Conservation (phyloP, 352 stramenopile species). For the Phytophthora pluvialis region DNA sequence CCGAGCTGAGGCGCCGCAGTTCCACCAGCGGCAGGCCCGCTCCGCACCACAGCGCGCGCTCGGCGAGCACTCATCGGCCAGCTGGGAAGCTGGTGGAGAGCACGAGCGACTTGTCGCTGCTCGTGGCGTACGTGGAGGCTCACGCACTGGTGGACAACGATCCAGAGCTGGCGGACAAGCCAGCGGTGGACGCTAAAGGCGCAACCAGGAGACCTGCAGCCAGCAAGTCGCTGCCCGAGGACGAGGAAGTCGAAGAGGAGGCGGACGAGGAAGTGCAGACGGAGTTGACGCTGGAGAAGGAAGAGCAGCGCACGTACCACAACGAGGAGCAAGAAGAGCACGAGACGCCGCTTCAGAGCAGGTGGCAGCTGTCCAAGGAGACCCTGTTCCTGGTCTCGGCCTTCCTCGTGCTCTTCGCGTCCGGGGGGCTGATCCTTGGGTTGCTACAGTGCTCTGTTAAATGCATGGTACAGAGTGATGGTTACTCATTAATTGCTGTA, state of each 20-base stretch:
- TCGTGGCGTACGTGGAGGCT: slow-evolving; percentile 19
- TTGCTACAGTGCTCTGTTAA: slow-evolving; percentile 7
- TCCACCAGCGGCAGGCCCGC: slow-evolving; percentile 9
- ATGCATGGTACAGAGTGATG: neutral
- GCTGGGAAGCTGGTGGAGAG: slow-evolving; percentile 29
- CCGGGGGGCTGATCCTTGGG: slow-evolving; percentile 75
- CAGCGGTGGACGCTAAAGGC: neutral
- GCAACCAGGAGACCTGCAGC: neutral
- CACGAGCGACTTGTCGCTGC: slow-evolving; percentile 35
- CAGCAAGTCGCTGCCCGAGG: slow-evolving; percentile 16
- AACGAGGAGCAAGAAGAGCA: neutral
- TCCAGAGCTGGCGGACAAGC: neutral
- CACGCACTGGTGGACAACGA: neutral
- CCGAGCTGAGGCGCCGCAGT: slow-evolving; percentile 24
- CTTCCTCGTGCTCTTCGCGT: slow-evolving; percentile 65
- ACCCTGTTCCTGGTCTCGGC: slow-evolving; percentile 67
- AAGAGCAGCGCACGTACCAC: slow-evolving; percentile 7
- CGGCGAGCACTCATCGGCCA: slow-evolving; percentile 17
- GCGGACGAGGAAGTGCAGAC: slow-evolving; percentile 10
- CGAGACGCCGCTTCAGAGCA: neutral
- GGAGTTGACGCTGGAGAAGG: slow-evolving; percentile 15
- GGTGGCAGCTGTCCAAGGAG: slow-evolving; percentile 57
- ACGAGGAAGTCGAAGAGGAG: slow-evolving; percentile 25
- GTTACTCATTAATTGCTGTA: slow-evolving; percentile 13
- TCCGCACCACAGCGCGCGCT: slow-evolving; percentile 9